Evolutionary conservation across 106 monocot genomes (phyloP).

Genomic region (Platanthera zijinensis): DNA sequence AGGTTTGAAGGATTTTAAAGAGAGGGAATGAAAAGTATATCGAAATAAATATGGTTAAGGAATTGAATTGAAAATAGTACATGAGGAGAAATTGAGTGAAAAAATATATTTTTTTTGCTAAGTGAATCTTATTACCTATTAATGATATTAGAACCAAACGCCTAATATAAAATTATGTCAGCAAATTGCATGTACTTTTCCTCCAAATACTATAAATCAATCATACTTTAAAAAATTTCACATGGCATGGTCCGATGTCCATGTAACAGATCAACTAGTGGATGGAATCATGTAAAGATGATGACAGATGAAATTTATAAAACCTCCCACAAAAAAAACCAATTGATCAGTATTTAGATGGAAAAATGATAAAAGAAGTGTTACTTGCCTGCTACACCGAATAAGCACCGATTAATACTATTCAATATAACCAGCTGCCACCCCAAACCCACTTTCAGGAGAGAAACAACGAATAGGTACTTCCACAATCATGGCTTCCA

Average conservation of each 20-base stretch:
- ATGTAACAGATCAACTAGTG: neutral
- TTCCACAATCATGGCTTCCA: neutral
- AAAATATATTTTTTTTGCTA: too few relatives aligned
- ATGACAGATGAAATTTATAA: neutral
- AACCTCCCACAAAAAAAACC: neutral
- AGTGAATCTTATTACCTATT: too few relatives aligned
- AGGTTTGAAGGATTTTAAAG: too few relatives aligned
- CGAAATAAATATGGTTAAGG: too few relatives aligned
- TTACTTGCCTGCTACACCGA: conserved; percentile 6
- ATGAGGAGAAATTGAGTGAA: too few relatives aligned
- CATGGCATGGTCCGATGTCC: neutral
- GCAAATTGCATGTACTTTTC: too few relatives aligned
- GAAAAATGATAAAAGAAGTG: neutral
- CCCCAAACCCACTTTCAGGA: neutral
- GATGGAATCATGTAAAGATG: neutral
- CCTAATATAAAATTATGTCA: too few relatives aligned
- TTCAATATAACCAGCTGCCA: neutral
- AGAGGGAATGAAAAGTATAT: too few relatives aligned
- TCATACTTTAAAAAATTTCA: neutral
- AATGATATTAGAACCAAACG: too few relatives aligned
- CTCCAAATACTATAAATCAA: too few relatives aligned
- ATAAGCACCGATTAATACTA: neutral
- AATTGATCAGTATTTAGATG: neutral
- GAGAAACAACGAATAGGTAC: neutral
- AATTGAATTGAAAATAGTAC: too few relatives aligned